Conservation (phyloP, 495 filamentous ascomycete species). For the Immersiella caudata region DNA sequence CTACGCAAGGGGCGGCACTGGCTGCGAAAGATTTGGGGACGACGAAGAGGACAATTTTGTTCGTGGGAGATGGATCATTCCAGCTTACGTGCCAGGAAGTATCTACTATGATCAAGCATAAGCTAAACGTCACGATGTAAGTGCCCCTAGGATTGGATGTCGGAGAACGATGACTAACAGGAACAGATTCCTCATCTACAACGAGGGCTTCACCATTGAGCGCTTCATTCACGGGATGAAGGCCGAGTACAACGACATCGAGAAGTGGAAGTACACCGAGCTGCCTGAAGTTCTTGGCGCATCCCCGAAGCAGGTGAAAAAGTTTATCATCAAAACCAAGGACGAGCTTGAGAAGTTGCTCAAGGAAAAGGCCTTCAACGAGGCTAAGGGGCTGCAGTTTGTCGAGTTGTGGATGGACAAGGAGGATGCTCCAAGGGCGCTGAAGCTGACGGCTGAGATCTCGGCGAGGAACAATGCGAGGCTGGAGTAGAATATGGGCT, state of each 20-base stretch:
- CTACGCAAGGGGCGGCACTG: slow-evolving; percentile 74
- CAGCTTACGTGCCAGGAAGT: slow-evolving; percentile 86
- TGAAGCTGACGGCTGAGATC: slow-evolving; percentile 71
- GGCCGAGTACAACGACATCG: slow-evolving; percentile 78
- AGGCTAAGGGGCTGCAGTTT: slow-evolving; percentile 57
- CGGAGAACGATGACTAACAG: neutral
- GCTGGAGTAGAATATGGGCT: slow-evolving; percentile 21
- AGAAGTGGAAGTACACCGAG: slow-evolving; percentile 70
- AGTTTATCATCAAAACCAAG: slow-evolving; percentile 71
- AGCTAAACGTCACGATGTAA: slow-evolving; percentile 78
- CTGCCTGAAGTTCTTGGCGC: slow-evolving; percentile 72
- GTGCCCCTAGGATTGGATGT: slow-evolving; percentile 24
- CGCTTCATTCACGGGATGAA: slow-evolving; percentile 77
- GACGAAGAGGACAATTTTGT: slow-evolving; percentile 71
- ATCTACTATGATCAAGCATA: slow-evolving; percentile 79
- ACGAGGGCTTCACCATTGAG: slow-evolving; percentile 78
- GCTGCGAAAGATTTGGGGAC: slow-evolving; percentile 62
- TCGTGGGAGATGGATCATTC: slow-evolving; percentile 85
- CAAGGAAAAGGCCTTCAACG: slow-evolving; percentile 64
- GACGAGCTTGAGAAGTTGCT: slow-evolving; percentile 71
- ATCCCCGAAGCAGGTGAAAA: slow-evolving; percentile 56
- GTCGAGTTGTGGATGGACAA: slow-evolving; percentile 87
- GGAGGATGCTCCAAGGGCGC: slow-evolving; percentile 72
- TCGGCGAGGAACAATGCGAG: slow-evolving; percentile 62
- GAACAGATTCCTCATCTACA: slow-evolving; percentile 71